Conservation (phyloP, 371 early-diverging fungal species). For the Zancudomyces culisetae region DNA sequence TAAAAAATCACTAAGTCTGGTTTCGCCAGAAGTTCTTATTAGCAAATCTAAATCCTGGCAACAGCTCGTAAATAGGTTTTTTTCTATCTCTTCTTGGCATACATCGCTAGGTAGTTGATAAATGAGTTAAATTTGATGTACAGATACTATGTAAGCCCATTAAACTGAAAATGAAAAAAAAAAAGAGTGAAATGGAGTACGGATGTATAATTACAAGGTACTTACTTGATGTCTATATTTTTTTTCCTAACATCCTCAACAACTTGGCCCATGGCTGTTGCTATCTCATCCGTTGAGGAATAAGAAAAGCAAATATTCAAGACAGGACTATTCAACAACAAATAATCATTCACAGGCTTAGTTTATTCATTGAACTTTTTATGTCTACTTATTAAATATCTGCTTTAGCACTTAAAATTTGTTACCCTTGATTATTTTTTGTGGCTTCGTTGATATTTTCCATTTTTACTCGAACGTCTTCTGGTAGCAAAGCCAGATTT, state of each 20-base stretch:
- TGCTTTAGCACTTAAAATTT: too few species aligned
- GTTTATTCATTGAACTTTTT: too few species aligned
- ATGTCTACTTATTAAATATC: too few species aligned
- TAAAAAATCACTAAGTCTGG: constrained; percentile 91
- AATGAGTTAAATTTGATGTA: background rate
- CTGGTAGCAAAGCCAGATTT: constrained; percentile 42
- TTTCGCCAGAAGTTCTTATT: constrained; percentile 93
- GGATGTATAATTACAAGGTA: background rate
- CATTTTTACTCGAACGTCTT: constrained; percentile 39
- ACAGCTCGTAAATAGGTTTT: constrained; percentile 41
- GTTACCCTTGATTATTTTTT: constrained; percentile 39
- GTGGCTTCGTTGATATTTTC: constrained; percentile 45
- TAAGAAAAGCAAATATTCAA: constrained; percentile 95
- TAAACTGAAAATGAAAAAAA: background rate
- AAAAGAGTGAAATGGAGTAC: background rate
- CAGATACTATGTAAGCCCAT: background rate
- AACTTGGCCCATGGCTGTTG: constrained; percentile 32
- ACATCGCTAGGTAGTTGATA: constrained; percentile 39
- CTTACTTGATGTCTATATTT: constrained; percentile 29
- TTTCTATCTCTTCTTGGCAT: constrained; percentile 35
- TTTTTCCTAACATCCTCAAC: constrained; percentile 32
- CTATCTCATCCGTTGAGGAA: constrained; percentile 85
- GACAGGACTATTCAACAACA: constrained; percentile 40
- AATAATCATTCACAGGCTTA: too few species aligned
- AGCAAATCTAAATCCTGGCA: constrained; percentile 81